A percentile compares a stretch with the other conserved stretches of the same genome.
phyloP scores from a whole-genome alignment of 1,284 basidiomycete genomes.

The Sanguinoderma infundibulare region DNA sequence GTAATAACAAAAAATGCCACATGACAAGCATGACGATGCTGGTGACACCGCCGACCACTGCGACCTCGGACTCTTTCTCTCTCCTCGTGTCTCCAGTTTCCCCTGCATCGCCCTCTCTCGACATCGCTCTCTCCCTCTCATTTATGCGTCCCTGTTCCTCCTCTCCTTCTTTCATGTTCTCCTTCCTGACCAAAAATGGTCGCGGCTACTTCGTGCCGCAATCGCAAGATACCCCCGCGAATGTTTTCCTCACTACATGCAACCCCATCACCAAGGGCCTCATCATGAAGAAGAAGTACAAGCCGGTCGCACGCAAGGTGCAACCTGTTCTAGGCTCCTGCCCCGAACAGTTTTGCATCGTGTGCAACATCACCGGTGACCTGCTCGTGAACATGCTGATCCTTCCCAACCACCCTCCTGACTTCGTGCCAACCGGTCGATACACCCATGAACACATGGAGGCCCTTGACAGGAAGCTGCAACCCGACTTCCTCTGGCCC shows the following conservation, averaged over 20 bases:
- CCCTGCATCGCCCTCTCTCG: too few relatives aligned
- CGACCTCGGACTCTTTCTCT: too few relatives aligned
- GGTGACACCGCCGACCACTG: too few relatives aligned
- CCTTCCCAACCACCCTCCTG: constrained; percentile 11
- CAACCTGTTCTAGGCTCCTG: constrained; percentile 29
- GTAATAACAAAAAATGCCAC: too few relatives aligned
- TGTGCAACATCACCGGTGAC: too few relatives aligned
- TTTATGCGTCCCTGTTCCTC: not conserved
- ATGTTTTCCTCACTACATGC: not conserved
- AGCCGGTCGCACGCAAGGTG: constrained; percentile 38
- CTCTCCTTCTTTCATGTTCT: not conserved
- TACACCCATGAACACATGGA: constrained; percentile 38
- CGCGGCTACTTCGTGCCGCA: not conserved
- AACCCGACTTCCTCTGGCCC: constrained; percentile 37
- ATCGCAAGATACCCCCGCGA: not conserved
- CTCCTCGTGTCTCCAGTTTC: not conserved
- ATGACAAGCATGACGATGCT: too few relatives aligned
- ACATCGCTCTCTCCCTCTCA: not conserved
- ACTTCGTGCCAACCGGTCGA: constrained; percentile 32
- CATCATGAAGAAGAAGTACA: constrained; percentile 40
- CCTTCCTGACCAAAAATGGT: not conserved
- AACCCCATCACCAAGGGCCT: too few relatives aligned
- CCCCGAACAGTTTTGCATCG: too few relatives aligned
- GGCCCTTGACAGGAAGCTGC: constrained; percentile 28
- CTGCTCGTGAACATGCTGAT: constrained; percentile 34